phyloP scores from a whole-genome alignment of 495 filamentous ascomycete species.

The Podospora anserina region DNA sequence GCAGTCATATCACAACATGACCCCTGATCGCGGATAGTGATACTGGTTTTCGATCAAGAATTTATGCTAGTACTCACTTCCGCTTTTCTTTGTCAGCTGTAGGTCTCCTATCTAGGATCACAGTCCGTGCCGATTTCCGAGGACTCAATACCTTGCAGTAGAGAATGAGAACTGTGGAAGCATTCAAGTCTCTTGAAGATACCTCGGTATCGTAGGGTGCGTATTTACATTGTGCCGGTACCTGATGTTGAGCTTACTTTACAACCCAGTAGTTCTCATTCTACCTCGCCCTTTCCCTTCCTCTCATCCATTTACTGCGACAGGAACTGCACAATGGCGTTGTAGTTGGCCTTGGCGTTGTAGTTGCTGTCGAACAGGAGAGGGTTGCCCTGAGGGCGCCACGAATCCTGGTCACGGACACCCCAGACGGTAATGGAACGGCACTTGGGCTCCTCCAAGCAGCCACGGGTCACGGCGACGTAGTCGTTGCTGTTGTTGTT shows the following conservation, averaged over 20 bases:
- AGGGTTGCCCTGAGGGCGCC: constrained; percentile 58
- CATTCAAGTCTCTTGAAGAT: neutral
- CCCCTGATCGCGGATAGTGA: too few relatives aligned
- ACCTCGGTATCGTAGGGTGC: neutral
- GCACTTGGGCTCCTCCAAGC: constrained; percentile 60
- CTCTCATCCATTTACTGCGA: constrained; percentile 29
- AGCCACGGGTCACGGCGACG: constrained; percentile 60
- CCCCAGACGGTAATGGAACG: constrained; percentile 78
- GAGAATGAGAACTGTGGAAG: neutral
- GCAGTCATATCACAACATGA: neutral
- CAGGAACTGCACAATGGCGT: constrained; percentile 51
- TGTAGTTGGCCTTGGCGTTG: constrained; percentile 63
- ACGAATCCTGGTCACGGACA: constrained; percentile 65
- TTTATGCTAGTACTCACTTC: neutral
- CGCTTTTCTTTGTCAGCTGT: neutral
- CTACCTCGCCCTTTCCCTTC: neutral
- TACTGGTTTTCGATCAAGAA: neutral
- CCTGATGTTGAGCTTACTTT: neutral
- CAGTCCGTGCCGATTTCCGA: neutral
- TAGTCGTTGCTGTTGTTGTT: constrained; percentile 59
- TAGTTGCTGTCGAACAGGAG: constrained; percentile 64
- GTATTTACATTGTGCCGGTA: neutral
- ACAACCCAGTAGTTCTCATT: neutral
- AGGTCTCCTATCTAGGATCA: neutral
- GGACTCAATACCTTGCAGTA: neutral